Base-by-base conservation (phyloP, 306 rosid species). In the Myrica gale region DNA sequence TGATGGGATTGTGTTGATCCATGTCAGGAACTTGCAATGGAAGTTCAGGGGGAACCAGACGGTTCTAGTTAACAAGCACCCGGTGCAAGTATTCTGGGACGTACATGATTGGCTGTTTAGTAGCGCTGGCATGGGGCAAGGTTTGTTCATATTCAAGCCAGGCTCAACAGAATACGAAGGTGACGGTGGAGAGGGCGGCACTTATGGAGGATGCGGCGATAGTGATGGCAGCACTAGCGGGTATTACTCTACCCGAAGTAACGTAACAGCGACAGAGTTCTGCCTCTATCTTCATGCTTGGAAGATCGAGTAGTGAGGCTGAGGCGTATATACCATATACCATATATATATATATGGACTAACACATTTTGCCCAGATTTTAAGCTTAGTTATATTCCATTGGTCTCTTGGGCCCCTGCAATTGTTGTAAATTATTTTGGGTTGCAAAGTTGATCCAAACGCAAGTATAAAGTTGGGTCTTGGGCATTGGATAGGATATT, bases 41-140 rank as follows among this genome's bases (percentile, higher is more conserved):
- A 94, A 94, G 60, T 91, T 93, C 21, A 71, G 98, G 12, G 98
- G 98, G 51, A 94, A 93, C 46, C 96, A 94, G 55, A 94, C 91
- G 0, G 88, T 94, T 7, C 3, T 74, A 71, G 88, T 94, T 19
- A 89, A 88, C 50, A 85, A 73, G 61, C 88, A 86, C 58, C 88
- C 96, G 13, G 85, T 94, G 23, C 96, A 91, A 45, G 94, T 94
- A 15, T 85, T 87, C 9, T 94, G 94, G 94, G 97, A 94, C 67
- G 98, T 94, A 1, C 87, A 90, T 55, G 96, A 90, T 41, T 94
- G 98, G 98, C 79, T 94, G 65, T 94, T 94, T 66, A 77, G 86
- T 39, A 80, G 48, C 11, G 71, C 89, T 1, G 92, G 91, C 0
- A 79, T 82, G 1, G 96, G 97, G 7, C 91, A 87, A 4, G 98